These are phyloP conservation scores for Ballota nigra DNA, from an alignment of 257 asterid genomes.

Conservation along the genomic window DNA sequence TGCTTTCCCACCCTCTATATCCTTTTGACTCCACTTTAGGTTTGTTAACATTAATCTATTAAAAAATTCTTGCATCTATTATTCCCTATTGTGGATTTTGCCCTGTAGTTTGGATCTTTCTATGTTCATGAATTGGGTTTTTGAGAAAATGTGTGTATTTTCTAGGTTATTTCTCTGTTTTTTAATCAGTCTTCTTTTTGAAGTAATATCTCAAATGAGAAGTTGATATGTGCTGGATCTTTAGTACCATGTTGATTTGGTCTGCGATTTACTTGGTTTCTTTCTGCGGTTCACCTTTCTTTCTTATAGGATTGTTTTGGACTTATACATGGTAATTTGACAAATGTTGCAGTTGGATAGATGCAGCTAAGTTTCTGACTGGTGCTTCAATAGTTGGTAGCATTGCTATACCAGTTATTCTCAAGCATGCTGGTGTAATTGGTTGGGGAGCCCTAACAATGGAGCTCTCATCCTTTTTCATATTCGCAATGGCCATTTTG, in stretches of 20 bases:
- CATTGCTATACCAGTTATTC: conserved; percentile 79
- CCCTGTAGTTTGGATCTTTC: too few species aligned
- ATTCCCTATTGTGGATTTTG: neutral
- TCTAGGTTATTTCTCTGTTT: neutral
- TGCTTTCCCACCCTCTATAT: conserved; percentile 29
- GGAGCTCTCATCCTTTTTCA: conserved; percentile 82
- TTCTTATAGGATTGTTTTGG: neutral
- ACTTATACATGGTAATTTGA: conserved; percentile 19
- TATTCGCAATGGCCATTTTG: conserved; percentile 57
- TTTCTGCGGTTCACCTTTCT: neutral
- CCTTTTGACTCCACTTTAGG: conserved; percentile 43
- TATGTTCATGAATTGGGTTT: neutral
- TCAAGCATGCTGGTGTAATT: conserved; percentile 88
- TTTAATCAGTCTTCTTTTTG: neutral
- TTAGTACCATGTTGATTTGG: neutral
- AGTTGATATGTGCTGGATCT: neutral
- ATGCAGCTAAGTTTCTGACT: conserved; percentile 80
- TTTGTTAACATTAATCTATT: conserved; percentile 16
- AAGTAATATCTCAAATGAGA: too few species aligned
- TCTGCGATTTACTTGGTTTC: neutral
- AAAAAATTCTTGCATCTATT: neutral
- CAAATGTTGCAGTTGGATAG: conserved; percentile 62
- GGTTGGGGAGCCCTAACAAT: conserved; percentile 94
- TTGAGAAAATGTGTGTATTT: neutral
- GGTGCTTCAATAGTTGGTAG: conserved; percentile 91